Percentiles rank a stretch among this genome's conserved stretches.
These are phyloP conservation scores for Phytophthora constricta DNA, from an alignment of 352 stramenopile species.

Conservation along the genomic window DNA sequence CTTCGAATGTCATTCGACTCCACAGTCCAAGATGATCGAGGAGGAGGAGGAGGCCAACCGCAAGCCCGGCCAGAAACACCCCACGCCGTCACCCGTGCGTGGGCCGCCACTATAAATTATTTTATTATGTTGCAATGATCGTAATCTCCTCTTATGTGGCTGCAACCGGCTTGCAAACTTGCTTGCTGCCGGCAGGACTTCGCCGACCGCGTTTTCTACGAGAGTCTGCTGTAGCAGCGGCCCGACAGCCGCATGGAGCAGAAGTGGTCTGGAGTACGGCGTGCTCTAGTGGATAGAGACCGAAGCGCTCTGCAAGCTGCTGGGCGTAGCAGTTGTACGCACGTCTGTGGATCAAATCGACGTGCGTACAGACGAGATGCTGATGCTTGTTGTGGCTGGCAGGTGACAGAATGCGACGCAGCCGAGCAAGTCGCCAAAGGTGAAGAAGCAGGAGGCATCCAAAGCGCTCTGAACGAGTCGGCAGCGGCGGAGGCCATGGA, in stretches of 20 bases:
- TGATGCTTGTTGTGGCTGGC: slow-evolving; percentile 4
- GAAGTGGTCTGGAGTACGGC: slow-evolving; percentile 91
- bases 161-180: too few relatives aligned
- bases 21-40: slow-evolving; percentile 59
- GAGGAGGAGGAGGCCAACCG: slow-evolving; percentile 90
- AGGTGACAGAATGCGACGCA: slow-evolving; percentile 58
- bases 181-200: slow-evolving; percentile 61
- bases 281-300: slow-evolving; percentile 89
- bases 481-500: slow-evolving; percentile 62
- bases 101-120: not conserved
- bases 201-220: slow-evolving; percentile 91
- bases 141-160: not conserved
- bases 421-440: slow-evolving; percentile 48
- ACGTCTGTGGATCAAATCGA: too few relatives aligned
- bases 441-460: slow-evolving; percentile 43
- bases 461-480: slow-evolving; percentile 47
- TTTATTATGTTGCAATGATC: not conserved
- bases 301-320: slow-evolving; percentile 77
- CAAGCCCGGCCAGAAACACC: slow-evolving; percentile 89
- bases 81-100: slow-evolving; percentile 81
- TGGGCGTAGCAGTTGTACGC: slow-evolving; percentile 64
- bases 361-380: slow-evolving; percentile 43
- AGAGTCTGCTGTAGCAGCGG: slow-evolving; percentile 87
- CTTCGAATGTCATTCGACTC: too few relatives aligned
- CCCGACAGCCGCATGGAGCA: slow-evolving; percentile 86